A percentile compares a stretch with the other conserved stretches of the same genome.
phyloP scores from a whole-genome alignment of 78 protist species.

The Dictyostelium citrinum region DNA sequence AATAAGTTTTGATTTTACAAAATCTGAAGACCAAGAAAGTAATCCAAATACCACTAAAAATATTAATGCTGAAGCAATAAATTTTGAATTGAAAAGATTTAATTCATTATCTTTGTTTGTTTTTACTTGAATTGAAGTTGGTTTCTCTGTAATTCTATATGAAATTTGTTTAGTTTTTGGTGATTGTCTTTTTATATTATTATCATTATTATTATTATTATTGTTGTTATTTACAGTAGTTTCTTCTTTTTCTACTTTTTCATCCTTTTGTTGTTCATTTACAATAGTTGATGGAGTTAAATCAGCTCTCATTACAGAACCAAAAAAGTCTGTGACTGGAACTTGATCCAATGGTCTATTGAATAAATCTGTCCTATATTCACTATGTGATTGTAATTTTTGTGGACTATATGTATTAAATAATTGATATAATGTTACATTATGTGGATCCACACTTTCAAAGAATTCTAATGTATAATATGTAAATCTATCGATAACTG shows the following conservation, averaged over 20 bases:
- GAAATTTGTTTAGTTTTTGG: constrained; percentile 13
- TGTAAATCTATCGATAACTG: constrained; percentile 93
- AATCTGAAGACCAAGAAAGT: constrained; percentile 7
- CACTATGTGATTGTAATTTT: constrained; percentile 71
- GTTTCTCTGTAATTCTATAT: neutral
- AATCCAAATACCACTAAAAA: constrained; percentile 5
- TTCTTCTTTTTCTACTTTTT: neutral
- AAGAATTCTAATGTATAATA: constrained; percentile 84
- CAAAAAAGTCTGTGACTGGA: constrained; percentile 84
- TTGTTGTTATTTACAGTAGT: neutral
- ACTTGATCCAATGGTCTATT: constrained; percentile 68
- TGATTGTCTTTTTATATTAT: neutral
- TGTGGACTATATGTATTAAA: constrained; percentile 41
- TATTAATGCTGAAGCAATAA: neutral
- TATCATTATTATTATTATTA: neutral
- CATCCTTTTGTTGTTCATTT: neutral
- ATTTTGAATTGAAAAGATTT: neutral
- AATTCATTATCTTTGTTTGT: neutral
- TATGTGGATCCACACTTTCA: constrained; percentile 75
- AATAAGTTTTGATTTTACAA: neutral
- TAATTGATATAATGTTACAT: constrained; percentile 48
- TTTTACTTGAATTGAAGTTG: neutral
- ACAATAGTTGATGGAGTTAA: constrained; percentile 30
- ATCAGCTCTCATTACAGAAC: constrained; percentile 77
- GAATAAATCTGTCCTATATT: constrained; percentile 69